Evolutionary conservation across 257 asterid species (phyloP).

Genomic region (Petrea volubilis): DNA sequence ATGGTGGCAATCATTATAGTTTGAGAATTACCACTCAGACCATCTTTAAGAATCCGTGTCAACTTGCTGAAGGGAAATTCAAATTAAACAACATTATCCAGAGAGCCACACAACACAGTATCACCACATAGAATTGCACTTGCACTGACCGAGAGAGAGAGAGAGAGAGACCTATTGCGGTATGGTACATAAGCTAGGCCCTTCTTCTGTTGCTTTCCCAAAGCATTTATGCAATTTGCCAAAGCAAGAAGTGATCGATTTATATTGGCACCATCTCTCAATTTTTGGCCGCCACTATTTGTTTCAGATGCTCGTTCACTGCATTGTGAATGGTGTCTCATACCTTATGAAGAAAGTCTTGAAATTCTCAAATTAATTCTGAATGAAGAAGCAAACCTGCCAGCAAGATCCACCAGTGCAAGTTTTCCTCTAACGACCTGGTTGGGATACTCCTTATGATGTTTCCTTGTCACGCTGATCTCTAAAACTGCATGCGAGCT

Average conservation of each 20-base stretch:
- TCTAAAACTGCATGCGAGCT: conserved; percentile 97
- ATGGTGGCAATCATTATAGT: conserved; percentile 92
- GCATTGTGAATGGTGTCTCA: conserved; percentile 32
- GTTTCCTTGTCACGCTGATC: conserved; percentile 77
- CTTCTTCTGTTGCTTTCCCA: conserved; percentile 94
- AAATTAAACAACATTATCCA: conserved; percentile 31
- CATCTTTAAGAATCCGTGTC: conserved; percentile 97
- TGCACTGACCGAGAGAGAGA: background rate
- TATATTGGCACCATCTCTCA: conserved; percentile 97
- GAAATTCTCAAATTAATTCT: conserved; percentile 23
- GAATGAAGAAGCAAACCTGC: conserved; percentile 59
- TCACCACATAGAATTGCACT: conserved; percentile 25
- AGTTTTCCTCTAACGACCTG: conserved; percentile 88
- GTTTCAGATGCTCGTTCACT: conserved; percentile 98
- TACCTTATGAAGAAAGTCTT: conserved; percentile 17
- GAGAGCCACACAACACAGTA: conserved; percentile 8
- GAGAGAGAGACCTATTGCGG: conserved; percentile 69
- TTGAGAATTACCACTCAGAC: conserved; percentile 95
- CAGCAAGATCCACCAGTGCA: conserved; percentile 98
- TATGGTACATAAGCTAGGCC: conserved; percentile 98
- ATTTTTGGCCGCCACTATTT: conserved; percentile 84
- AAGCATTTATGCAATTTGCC: conserved; percentile 96
- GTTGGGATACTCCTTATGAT: conserved; percentile 61
- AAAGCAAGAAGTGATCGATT: conserved; percentile 94
- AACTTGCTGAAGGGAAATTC: conserved; percentile 64